These are phyloP conservation scores for Epichloe aotearoae DNA, from an alignment of 2,329 filamentous ascomycete genomes.

Conservation along the genomic window DNA sequence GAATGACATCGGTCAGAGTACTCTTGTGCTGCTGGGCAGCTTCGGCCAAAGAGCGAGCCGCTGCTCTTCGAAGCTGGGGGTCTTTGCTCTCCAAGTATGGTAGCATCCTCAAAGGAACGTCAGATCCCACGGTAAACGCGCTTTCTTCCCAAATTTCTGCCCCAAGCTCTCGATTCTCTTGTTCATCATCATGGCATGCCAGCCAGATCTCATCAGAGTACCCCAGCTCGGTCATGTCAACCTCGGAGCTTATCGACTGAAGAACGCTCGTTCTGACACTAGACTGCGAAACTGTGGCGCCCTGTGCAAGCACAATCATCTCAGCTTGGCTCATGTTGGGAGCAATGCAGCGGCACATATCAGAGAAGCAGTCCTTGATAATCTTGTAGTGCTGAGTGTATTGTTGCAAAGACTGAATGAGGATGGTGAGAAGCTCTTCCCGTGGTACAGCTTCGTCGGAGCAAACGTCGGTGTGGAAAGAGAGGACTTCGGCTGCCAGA, in stretches of 20 bases:
- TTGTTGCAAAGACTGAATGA: slow-evolving; percentile 73
- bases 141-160: slow-evolving; percentile 93
- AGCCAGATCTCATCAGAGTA: slow-evolving; percentile 91
- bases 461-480: slow-evolving; percentile 76
- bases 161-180: slow-evolving; percentile 74
- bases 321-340: slow-evolving; percentile 65
- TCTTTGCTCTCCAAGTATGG: slow-evolving; percentile 70
- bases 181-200: slow-evolving; percentile 77
- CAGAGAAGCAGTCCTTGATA: slow-evolving; percentile 81
- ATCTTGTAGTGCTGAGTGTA: slow-evolving; percentile 92
- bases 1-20: slow-evolving; percentile 48
- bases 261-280: slow-evolving; percentile 74
- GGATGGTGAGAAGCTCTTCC: slow-evolving; percentile 52
- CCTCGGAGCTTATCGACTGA: slow-evolving; percentile 79
- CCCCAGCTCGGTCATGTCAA: slow-evolving; percentile 77
- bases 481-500: slow-evolving; percentile 74
- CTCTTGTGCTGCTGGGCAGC: slow-evolving; percentile 48
- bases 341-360: slow-evolving; percentile 73
- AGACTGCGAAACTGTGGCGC: slow-evolving; percentile 64
- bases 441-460: slow-evolving; percentile 65
- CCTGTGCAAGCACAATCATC: slow-evolving; percentile 61
- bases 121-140: slow-evolving; percentile 54
- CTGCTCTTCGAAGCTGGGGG: slow-evolving; percentile 67
- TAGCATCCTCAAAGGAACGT: slow-evolving; percentile 54
- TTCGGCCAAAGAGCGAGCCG: slow-evolving; percentile 69